Evolutionary conservation across 2,329 filamentous ascomycete genomes (phyloP).

Genomic region (Aureobasidium sp.): DNA sequence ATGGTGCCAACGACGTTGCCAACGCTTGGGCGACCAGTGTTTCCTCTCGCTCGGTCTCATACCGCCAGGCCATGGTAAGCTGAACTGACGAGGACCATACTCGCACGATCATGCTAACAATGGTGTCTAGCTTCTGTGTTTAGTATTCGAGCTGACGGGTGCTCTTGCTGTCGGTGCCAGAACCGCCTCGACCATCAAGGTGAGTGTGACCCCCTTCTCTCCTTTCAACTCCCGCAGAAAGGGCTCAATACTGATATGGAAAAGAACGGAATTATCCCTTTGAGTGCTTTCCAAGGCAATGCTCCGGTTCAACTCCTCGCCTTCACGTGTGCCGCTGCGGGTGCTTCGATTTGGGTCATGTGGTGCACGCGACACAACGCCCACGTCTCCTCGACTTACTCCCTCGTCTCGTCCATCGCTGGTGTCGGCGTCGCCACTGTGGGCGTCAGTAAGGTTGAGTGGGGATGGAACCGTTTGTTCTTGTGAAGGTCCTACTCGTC

Average conservation of each 20-base stretch:
- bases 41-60: conserved; percentile 45
- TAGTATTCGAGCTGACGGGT: conserved; percentile 46
- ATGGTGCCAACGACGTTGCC: conserved; percentile 52
- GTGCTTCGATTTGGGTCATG: conserved; percentile 51
- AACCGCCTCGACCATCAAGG: conserved; percentile 35
- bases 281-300: conserved; percentile 39
- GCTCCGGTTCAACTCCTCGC: conserved; percentile 37
- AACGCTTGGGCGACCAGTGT: conserved; percentile 50
- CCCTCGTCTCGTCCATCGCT: conserved; percentile 53
- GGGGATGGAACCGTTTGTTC: conserved; percentile 33
- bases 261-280: conserved; percentile 49
- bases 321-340: conserved; percentile 42
- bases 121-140: conserved; percentile 32
- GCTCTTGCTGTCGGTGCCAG: conserved; percentile 48
- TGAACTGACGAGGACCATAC: neutral
- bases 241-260: too few species aligned
- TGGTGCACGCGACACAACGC: conserved; percentile 49
- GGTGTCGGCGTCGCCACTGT: conserved; percentile 56
- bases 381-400: conserved; percentile 57
- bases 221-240: too few species aligned
- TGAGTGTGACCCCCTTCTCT: too few species aligned
- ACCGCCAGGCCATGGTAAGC: conserved; percentile 40
- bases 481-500: too few species aligned
- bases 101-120: neutral
- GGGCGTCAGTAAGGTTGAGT: conserved; percentile 30